Conservation (phyloP, 192 early-diverging fungal genomes). For the Funneliformis mosseae region DNA sequence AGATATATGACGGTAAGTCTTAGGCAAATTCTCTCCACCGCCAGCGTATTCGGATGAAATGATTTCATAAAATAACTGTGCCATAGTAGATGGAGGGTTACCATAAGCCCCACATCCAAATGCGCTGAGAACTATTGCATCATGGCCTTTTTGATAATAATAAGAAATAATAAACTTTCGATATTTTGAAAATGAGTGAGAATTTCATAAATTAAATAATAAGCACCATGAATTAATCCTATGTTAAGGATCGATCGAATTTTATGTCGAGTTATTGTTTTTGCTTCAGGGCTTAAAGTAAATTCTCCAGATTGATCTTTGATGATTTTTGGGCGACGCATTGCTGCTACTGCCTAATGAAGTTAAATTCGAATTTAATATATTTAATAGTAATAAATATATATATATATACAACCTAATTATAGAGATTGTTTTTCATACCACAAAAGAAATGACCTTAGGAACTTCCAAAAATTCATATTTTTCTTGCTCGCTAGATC, state of each 20-base stretch:
- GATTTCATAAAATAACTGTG: constrained; percentile 46
- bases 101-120: constrained; percentile 48
- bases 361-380: background rate
- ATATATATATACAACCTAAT: no score
- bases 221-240: constrained; percentile 45
- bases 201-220: background rate
- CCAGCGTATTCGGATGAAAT: constrained; percentile 45
- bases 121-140: constrained; percentile 47
- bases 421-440: background rate
- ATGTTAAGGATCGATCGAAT: constrained; percentile 50
- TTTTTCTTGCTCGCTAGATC: constrained; percentile 37
- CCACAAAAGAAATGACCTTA: constrained; percentile 48
- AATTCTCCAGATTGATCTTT: background rate
- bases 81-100: constrained; percentile 44
- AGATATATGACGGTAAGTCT: constrained; percentile 26
- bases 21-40: constrained; percentile 27
- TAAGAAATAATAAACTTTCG: background rate
- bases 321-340: background rate
- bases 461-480: constrained; percentile 45
- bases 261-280: constrained; percentile 43
- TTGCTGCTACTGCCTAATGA: background rate
- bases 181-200: background rate
- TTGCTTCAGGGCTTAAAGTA: constrained; percentile 37
- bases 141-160: constrained; percentile 36
- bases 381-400: background rate